Evolutionary conservation across 2,329 filamentous ascomycete species (phyloP).

Genomic region (Botrytis hyacinthi): DNA sequence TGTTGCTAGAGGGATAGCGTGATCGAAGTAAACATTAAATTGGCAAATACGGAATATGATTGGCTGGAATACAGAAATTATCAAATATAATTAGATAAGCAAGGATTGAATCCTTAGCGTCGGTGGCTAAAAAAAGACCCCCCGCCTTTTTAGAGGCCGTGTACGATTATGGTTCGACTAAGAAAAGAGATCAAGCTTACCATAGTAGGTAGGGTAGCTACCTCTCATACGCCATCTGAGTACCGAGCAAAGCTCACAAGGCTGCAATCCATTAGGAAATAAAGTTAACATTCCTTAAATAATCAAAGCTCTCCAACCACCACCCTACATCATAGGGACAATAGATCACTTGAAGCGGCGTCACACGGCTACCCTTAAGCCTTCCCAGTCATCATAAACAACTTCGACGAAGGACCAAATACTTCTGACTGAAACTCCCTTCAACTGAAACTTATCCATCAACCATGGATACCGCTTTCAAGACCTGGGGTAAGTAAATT

Average conservation of each 20-base stretch:
- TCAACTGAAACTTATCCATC: not conserved
- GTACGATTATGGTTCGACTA: not conserved
- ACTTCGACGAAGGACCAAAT: not conserved
- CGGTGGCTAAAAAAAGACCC: not conserved
- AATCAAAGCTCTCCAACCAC: constrained; percentile 3
- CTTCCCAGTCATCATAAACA: not conserved
- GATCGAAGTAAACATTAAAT: not conserved
- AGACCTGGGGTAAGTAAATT: constrained; percentile 57
- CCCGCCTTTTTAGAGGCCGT: constrained; percentile 11
- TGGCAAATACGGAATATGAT: not conserved
- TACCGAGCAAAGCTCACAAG: constrained; percentile 20
- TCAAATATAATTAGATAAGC: constrained; percentile 6
- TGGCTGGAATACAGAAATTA: not conserved
- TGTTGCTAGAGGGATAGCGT: constrained; percentile 8
- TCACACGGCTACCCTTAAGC: not conserved
- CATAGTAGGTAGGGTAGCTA: not conserved
- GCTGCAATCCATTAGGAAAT: constrained; percentile 7
- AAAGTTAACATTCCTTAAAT: not conserved
- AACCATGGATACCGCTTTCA: constrained; percentile 55
- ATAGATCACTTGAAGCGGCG: not conserved
- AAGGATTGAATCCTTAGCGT: not conserved
- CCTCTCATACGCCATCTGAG: not conserved
- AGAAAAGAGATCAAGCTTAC: not conserved
- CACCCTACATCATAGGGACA: not conserved
- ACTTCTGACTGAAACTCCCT: not conserved